Percentiles rank a stretch among this genome's conserved stretches.
These are phyloP conservation scores for Heritiera fomes DNA, from an alignment of 345 rosid species.

Conservation along the genomic window DNA sequence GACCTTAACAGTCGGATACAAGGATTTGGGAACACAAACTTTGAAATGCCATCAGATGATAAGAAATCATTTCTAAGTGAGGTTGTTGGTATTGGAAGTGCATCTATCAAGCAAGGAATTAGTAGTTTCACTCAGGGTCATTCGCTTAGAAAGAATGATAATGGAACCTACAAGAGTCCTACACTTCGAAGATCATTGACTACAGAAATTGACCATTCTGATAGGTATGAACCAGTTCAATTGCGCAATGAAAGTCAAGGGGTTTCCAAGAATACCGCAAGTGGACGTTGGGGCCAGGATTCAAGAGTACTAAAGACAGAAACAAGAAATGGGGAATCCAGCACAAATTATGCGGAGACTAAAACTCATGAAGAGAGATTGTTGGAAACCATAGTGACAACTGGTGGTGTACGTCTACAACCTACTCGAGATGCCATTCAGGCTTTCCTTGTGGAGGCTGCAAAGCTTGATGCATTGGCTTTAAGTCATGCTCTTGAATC, in stretches of 20 bases:
- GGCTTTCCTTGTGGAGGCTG: constrained; percentile 80
- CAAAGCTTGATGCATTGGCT: constrained; percentile 73
- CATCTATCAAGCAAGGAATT: constrained; percentile 90
- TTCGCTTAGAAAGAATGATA: constrained; percentile 62
- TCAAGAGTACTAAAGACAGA: constrained; percentile 44
- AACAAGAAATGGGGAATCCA: constrained; percentile 44
- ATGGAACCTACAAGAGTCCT: constrained; percentile 81
- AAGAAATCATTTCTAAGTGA: constrained; percentile 92
- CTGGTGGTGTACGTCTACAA: constrained; percentile 96
- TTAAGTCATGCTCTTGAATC: constrained; percentile 76
- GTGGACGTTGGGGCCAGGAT: constrained; percentile 66
- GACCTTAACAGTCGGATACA: constrained; percentile 69
- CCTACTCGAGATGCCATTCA: constrained; percentile 95
- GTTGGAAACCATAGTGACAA: constrained; percentile 89
- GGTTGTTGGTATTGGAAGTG: constrained; percentile 95
- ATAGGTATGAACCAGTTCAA: constrained; percentile 72
- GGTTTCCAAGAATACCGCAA: constrained; percentile 38
- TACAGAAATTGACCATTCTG: constrained; percentile 56
- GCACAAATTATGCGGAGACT: constrained; percentile 47
- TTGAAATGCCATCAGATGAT: constrained; percentile 71
- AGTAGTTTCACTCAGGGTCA: constrained; percentile 75
- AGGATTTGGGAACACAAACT: constrained; percentile 94
- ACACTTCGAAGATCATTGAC: constrained; percentile 91
- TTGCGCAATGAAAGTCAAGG: constrained; percentile 51
- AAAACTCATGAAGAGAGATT: constrained; percentile 87